These are phyloP conservation scores for Leersia perrieri DNA, from an alignment of 176 grass and related monocot species.

Conservation along the genomic window DNA sequence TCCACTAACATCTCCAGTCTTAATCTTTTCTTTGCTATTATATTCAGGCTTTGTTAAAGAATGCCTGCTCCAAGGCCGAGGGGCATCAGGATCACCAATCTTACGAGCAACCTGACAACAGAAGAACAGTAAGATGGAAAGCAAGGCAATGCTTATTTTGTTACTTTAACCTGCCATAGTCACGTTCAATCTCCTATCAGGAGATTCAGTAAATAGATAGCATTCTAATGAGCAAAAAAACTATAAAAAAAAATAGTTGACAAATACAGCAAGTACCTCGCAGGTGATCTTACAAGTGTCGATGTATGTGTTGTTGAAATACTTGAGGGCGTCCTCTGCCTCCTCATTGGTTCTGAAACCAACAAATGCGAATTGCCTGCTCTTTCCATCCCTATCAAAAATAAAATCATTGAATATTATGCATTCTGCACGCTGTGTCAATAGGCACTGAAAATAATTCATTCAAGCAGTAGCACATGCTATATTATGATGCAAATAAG, in stretches of 20 bases:
- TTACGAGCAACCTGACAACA: slow-evolving; percentile 75
- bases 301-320: slow-evolving; percentile 92
- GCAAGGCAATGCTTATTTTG: not conserved
- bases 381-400: slow-evolving; percentile 76
- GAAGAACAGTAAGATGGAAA: not conserved
- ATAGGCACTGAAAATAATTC: not conserved
- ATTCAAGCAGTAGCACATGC: not conserved
- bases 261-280: slow-evolving; percentile 56
- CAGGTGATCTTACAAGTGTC: slow-evolving; percentile 94
- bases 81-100: slow-evolving; percentile 71
- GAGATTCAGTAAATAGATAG: not conserved
- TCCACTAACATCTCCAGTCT: not conserved
- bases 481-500: too few relatives aligned
- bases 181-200: not conserved
- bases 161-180: not conserved
- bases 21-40: slow-evolving; percentile 34
- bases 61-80: slow-evolving; percentile 82
- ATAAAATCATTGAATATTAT: slow-evolving; percentile 5
- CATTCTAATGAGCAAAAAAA: not conserved
- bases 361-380: slow-evolving; percentile 91
- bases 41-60: slow-evolving; percentile 61
- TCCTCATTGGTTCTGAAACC: slow-evolving; percentile 82
- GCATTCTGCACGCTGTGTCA: not conserved
- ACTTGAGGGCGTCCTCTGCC: slow-evolving; percentile 74
- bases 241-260: not conserved